Evolutionary conservation across 495 filamentous ascomycete genomes (phyloP).

Genomic region (Rostrohypoxylon terebratum): DNA sequence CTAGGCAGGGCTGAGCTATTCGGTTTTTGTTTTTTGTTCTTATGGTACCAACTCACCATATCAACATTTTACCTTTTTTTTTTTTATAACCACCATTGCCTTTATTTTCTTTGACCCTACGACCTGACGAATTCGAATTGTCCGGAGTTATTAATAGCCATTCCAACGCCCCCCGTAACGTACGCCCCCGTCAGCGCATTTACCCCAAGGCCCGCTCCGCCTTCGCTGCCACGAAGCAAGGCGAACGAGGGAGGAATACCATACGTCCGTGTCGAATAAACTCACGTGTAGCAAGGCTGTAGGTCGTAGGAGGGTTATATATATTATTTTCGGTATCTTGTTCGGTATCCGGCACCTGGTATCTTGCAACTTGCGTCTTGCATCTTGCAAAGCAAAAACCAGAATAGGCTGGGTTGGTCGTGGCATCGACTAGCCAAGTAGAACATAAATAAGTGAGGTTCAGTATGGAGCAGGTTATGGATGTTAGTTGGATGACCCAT

Average conservation of each 20-base stretch:
- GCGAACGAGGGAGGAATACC: conserved; percentile 11
- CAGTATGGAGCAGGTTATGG: conserved; percentile 73
- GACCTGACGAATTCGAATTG: conserved; percentile 18
- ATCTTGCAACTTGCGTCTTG: too few relatives aligned
- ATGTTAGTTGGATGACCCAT: conserved; percentile 75
- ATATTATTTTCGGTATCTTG: background rate
- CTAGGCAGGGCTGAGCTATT: background rate
- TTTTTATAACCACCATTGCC: too few relatives aligned
- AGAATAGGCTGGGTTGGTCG: conserved; percentile 12
- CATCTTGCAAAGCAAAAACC: background rate
- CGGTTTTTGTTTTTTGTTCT: conserved; percentile 8
- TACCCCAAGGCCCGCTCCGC: conserved; percentile 43
- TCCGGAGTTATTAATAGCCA: conserved; percentile 20
- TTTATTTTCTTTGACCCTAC: conserved; percentile 11
- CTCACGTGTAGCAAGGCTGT: conserved; percentile 22
- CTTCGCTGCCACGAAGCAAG: conserved; percentile 36
- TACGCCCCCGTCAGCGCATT: conserved; percentile 28
- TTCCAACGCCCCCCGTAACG: conserved; percentile 22
- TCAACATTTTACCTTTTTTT: background rate
- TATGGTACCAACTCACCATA: conserved; percentile 9
- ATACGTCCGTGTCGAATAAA: conserved; percentile 19
- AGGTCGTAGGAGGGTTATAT: conserved; percentile 11
- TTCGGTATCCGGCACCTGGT: too few relatives aligned
- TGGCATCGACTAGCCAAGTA: conserved; percentile 2
- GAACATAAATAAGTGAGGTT: conserved; percentile 5